Evolutionary conservation across 345 rosid genomes (phyloP).

Genomic region (Clausena lansium): DNA sequence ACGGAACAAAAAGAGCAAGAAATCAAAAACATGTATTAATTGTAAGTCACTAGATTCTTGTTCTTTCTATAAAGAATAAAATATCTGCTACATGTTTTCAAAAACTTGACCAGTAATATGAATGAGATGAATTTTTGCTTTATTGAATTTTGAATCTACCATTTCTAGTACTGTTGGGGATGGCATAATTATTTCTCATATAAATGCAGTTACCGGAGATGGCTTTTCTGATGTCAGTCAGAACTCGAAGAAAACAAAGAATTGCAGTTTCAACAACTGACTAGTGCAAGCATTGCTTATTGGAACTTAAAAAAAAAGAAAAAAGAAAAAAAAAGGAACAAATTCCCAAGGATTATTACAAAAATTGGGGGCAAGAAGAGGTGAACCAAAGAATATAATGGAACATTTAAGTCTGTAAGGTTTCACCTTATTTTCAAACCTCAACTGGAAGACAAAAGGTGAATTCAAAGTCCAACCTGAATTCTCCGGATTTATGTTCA

Average conservation of each 20-base stretch:
- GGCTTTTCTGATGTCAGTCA: not conserved
- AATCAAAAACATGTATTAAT: constrained; percentile 33
- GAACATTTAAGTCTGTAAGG: constrained; percentile 23
- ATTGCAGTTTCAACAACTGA: not conserved
- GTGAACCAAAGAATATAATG: constrained; percentile 7
- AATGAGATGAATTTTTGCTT: not conserved
- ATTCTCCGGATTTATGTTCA: not conserved
- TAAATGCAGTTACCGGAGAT: not conserved
- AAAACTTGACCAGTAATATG: not conserved
- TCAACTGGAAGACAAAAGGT: constrained; percentile 10
- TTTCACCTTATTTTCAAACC: constrained; percentile 30
- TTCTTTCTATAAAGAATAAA: constrained; percentile 2
- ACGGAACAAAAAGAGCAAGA: constrained; percentile 40
- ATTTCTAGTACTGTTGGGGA: not conserved
- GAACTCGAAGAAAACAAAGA: not conserved
- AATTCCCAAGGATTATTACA: not conserved
- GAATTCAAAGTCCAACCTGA: constrained; percentile 6
- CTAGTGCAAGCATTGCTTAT: not conserved
- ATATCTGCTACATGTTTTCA: not conserved
- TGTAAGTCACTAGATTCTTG: constrained; percentile 7
- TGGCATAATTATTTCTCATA: not conserved
- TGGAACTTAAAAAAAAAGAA: not conserved
- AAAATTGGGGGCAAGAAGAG: not conserved
- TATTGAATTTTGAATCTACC: not conserved
- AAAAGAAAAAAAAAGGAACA: not conserved